phyloP scores from a whole-genome alignment of 495 filamentous ascomycete genomes.

The Penicillium simplicissimum region DNA sequence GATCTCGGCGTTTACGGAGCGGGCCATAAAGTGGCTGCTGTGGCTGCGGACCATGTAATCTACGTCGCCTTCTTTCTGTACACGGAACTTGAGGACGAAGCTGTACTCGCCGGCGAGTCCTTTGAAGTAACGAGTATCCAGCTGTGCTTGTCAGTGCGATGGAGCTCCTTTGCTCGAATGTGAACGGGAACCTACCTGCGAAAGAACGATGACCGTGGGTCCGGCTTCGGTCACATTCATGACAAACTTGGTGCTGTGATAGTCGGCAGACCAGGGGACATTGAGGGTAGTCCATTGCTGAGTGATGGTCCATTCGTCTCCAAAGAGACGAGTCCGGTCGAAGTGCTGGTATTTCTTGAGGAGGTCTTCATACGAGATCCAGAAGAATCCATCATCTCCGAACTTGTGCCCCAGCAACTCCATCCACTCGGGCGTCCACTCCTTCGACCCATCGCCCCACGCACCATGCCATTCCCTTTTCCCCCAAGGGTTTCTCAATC shows the following conservation, averaged over 20 bases:
- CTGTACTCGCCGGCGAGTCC: constrained; percentile 81
- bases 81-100: constrained; percentile 76
- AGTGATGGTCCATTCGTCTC: constrained; percentile 76
- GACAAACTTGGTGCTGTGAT: constrained; percentile 79
- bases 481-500: constrained; percentile 88
- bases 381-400: constrained; percentile 83
- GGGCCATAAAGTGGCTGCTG: constrained; percentile 65
- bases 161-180: neutral
- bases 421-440: constrained; percentile 93
- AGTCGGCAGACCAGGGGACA: constrained; percentile 84
- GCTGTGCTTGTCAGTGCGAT: constrained; percentile 34
- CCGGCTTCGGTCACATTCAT: constrained; percentile 66
- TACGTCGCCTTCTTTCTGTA: constrained; percentile 77
- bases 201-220: constrained; percentile 76
- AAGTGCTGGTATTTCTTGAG: constrained; percentile 80
- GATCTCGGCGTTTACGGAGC: constrained; percentile 81
- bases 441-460: constrained; percentile 86
- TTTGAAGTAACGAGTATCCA: constrained; percentile 82
- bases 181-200: constrained; percentile 49
- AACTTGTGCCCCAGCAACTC: constrained; percentile 75
- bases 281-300: constrained; percentile 83
- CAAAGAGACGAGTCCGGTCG: constrained; percentile 86
- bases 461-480: constrained; percentile 77
- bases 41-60: constrained; percentile 85
- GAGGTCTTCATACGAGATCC: constrained; percentile 78